A percentile compares a stretch with the other conserved stretches of the same genome.
Evolutionary conservation across 2,329 filamentous ascomycete species (phyloP).

Genomic region (Cladosporium sp.): DNA sequence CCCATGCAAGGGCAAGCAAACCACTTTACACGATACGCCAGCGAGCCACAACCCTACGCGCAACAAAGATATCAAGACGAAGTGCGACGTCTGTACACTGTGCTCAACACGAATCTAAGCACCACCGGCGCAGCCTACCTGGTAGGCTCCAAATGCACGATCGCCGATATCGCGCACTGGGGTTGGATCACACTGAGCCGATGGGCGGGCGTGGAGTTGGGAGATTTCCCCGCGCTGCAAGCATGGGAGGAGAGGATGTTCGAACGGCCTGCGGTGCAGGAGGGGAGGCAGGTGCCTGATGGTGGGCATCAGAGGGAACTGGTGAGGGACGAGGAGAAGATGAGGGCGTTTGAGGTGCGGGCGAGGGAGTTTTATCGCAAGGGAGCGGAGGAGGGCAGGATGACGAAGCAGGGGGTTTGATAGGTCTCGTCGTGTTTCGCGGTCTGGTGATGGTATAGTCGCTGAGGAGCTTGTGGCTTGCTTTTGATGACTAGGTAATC

Average conservation of each 20-base stretch:
- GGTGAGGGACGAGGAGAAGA: conserved; percentile 50
- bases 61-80: conserved; percentile 77
- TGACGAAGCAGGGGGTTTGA: conserved; percentile 29
- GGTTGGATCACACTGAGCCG: conserved; percentile 64
- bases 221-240: conserved; percentile 69
- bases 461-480: no score
- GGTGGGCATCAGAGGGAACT: conserved; percentile 59
- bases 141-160: conserved; percentile 59
- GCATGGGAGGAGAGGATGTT: conserved; percentile 70
- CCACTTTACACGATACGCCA: conserved; percentile 71
- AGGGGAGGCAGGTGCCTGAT: conserved; percentile 67
- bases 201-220: conserved; percentile 61
- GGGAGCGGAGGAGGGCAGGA: conserved; percentile 55
- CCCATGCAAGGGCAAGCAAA: conserved; percentile 81
- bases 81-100: conserved; percentile 70
- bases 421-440: background rate
- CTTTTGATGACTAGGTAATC: no score
- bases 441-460: no score
- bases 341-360: conserved; percentile 51
- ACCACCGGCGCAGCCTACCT: conserved; percentile 46
- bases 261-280: conserved; percentile 65
- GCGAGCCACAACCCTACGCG: conserved; percentile 74
- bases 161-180: conserved; percentile 74
- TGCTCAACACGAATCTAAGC: conserved; percentile 65
- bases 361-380: conserved; percentile 65